These are phyloP conservation scores for Emmonsia crescens DNA, from an alignment of 2,329 filamentous ascomycete species.

Conservation along the genomic window DNA sequence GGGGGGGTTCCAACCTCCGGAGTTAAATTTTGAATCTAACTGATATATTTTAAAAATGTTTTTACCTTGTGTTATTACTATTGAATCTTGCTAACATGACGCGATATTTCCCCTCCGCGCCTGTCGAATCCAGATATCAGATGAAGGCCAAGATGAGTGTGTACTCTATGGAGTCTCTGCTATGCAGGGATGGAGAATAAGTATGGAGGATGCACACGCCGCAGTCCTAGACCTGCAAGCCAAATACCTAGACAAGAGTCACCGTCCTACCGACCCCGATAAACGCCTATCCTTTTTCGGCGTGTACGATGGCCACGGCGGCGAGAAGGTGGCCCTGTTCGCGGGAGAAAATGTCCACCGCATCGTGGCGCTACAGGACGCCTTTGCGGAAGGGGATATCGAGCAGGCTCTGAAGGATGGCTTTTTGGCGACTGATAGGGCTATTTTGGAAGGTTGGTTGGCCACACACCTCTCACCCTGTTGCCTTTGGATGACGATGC, in stretches of 20 bases:
- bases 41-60: slow-evolving; percentile 8
- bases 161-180: slow-evolving; percentile 89
- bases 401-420: slow-evolving; percentile 95
- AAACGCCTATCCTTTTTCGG: slow-evolving; percentile 88
- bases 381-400: slow-evolving; percentile 82
- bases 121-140: slow-evolving; percentile 59
- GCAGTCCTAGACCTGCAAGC: slow-evolving; percentile 76
- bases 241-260: slow-evolving; percentile 41
- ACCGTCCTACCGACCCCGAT: slow-evolving; percentile 50
- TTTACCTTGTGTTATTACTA: neutral
- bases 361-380: slow-evolving; percentile 89
- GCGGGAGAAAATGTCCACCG: slow-evolving; percentile 86
- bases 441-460: slow-evolving; percentile 82
- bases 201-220: slow-evolving; percentile 96
- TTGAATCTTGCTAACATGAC: neutral
- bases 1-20: no score
- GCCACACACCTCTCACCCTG: neutral
- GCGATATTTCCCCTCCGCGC: neutral
- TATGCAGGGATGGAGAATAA: slow-evolving; percentile 99
- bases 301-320: slow-evolving; percentile 95
- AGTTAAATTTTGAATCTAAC: neutral
- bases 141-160: slow-evolving; percentile 82
- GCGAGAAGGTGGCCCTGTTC: slow-evolving; percentile 90
- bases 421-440: slow-evolving; percentile 89
- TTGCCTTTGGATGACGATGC: no score